Conservation (phyloP, 208 protist genomes). For the Trypanosoma boissoni region DNA sequence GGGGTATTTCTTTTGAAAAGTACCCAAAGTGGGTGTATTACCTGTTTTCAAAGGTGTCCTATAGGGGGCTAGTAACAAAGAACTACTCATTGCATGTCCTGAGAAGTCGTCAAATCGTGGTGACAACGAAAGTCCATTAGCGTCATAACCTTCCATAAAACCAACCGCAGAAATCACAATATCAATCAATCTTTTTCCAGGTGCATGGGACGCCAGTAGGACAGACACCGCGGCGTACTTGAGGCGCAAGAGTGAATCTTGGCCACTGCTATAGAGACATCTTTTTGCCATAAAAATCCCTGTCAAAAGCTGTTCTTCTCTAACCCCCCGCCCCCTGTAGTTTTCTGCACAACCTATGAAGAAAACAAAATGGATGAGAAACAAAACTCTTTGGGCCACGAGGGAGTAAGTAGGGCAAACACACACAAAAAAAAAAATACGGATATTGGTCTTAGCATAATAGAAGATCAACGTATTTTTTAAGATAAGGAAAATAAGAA, state of each 20-base stretch:
- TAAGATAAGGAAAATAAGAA: too few species aligned
- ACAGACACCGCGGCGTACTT: constrained; percentile 19
- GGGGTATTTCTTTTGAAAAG: too few species aligned
- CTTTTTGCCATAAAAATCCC: constrained; percentile 1
- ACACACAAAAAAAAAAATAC: too few species aligned
- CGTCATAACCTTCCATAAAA: constrained; percentile 26
- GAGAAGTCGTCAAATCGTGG: constrained; percentile 1
- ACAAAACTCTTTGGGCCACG: too few species aligned
- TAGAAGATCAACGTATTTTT: too few species aligned
- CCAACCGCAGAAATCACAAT: constrained; percentile 19
- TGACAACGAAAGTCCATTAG: constrained; percentile 1
- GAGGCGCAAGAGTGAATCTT: constrained; percentile 18
- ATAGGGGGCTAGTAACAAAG: constrained; percentile 7
- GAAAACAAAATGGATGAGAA: too few species aligned
- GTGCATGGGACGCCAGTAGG: constrained; percentile 1
- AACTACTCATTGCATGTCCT: neutral
- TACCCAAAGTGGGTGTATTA: too few species aligned
- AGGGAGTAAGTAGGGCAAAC: too few species aligned
- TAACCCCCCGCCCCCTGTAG: too few species aligned
- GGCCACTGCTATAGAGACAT: constrained; percentile 5
- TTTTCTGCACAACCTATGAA: too few species aligned
- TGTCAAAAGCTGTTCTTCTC: too few species aligned
- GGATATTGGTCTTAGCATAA: too few species aligned
- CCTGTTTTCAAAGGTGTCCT: neutral
- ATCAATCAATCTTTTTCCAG: constrained; percentile 9